Evolutionary conservation across 1,284 basidiomycete genomes (phyloP).

Genomic region (Fomitiporia mediterranea): DNA sequence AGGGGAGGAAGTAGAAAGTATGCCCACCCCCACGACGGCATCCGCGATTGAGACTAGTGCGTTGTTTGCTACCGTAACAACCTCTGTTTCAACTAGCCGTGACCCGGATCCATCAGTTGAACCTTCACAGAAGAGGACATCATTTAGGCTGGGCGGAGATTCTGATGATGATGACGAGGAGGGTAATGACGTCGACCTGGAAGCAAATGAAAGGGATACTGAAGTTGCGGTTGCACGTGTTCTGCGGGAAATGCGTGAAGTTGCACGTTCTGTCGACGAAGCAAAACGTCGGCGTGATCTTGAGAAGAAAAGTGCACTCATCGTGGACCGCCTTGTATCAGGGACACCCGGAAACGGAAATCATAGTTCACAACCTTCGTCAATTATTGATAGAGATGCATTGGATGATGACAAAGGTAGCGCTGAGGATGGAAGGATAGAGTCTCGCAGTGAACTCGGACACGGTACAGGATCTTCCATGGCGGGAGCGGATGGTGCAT

Average conservation of each 20-base stretch:
- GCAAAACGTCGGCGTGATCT: slow-evolving; percentile 53
- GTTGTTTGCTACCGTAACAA: neutral
- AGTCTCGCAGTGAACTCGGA: slow-evolving; percentile 13
- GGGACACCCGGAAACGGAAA: slow-evolving; percentile 26
- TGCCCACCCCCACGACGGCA: neutral
- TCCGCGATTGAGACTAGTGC: neutral
- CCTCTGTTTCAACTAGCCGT: neutral
- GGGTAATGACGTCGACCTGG: slow-evolving; percentile 35
- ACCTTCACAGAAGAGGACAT: neutral
- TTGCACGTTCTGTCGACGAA: slow-evolving; percentile 48
- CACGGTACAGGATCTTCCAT: slow-evolving; percentile 2
- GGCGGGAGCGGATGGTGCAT: neutral
- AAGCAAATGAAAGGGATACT: slow-evolving; percentile 49
- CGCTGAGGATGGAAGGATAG: slow-evolving; percentile 2
- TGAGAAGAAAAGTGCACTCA: slow-evolving; percentile 62
- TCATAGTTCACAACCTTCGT: neutral
- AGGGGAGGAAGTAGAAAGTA: neutral
- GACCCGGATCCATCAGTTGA: neutral
- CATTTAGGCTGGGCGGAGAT: slow-evolving; percentile 14
- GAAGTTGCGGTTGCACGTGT: slow-evolving; percentile 16
- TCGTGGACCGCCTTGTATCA: slow-evolving; percentile 58
- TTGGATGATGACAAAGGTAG: slow-evolving; percentile 5
- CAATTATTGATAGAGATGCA: neutral
- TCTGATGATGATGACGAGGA: slow-evolving; percentile 35
- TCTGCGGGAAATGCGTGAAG: slow-evolving; percentile 52